Evolutionary conservation across 257 asterid species (phyloP).

Genomic region (Nicotiana knightiana): DNA sequence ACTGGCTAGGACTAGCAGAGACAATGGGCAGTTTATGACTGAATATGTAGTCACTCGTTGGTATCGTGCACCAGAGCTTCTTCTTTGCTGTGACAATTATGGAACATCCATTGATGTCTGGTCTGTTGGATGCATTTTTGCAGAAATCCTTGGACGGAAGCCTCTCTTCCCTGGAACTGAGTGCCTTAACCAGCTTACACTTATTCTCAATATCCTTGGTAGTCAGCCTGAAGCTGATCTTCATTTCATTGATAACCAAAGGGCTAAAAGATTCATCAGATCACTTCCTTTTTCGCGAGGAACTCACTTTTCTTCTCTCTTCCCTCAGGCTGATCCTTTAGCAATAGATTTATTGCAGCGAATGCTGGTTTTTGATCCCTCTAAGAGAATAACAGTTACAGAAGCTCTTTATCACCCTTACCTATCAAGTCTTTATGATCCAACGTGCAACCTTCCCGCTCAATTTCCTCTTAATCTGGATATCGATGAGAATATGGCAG

Average conservation of each 20-base stretch:
- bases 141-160: slow-evolving; percentile 38
- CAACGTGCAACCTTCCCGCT: slow-evolving; percentile 27
- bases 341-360: slow-evolving; percentile 33
- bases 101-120: slow-evolving; percentile 41
- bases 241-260: slow-evolving; percentile 32
- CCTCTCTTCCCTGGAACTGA: slow-evolving; percentile 44
- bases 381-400: slow-evolving; percentile 32
- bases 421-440: slow-evolving; percentile 32
- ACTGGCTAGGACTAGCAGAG: slow-evolving; percentile 40
- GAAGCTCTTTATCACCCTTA: slow-evolving; percentile 43
- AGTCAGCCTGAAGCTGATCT: slow-evolving; percentile 32
- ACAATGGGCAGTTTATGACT: slow-evolving; percentile 43
- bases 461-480: slow-evolving; percentile 28
- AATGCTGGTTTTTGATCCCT: slow-evolving; percentile 37
- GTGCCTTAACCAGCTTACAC: slow-evolving; percentile 41
- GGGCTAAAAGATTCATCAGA: slow-evolving; percentile 32
- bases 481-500: slow-evolving; percentile 34
- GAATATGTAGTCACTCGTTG: slow-evolving; percentile 47
- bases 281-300: slow-evolving; percentile 36
- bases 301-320: slow-evolving; percentile 29
- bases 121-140: slow-evolving; percentile 49
- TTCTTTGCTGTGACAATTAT: slow-evolving; percentile 35
- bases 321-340: slow-evolving; percentile 38
- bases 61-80: slow-evolving; percentile 46
- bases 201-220: slow-evolving; percentile 32